phyloP scores from a whole-genome alignment of 805 yeast species.

The Peterozyma toletana region DNA sequence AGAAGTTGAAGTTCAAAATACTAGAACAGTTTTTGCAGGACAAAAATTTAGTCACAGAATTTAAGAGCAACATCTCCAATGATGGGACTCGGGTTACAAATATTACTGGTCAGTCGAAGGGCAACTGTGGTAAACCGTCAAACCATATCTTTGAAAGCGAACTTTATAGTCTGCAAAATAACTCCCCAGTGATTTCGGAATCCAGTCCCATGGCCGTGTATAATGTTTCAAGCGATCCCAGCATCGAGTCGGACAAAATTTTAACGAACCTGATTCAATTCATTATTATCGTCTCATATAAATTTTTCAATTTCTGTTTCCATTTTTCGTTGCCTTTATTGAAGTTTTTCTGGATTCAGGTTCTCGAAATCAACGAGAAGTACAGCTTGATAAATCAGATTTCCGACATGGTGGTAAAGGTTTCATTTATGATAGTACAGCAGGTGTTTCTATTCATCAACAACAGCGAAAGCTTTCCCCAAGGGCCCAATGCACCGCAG shows the following conservation, averaged over 20 bases:
- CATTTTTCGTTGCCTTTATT: constrained; percentile 1
- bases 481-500: no score
- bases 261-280: constrained; percentile 1
- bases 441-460: constrained; percentile 2
- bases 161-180: no score
- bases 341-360: constrained; percentile 1
- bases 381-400: constrained; percentile 1
- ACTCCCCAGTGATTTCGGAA: no score
- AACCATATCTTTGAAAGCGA: no score
- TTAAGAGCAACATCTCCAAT: constrained; percentile 1
- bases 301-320: neutral
- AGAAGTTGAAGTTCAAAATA: constrained; percentile 11
- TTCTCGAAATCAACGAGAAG: constrained; percentile 2
- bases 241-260: no score
- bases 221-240: no score
- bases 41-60: constrained; percentile 9
- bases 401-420: neutral
- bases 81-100: no score
- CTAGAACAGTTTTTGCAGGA: constrained; percentile 14
- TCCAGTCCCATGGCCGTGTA: no score
- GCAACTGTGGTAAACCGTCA: no score
- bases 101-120: no score
- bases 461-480: neutral
- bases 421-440: constrained; percentile 1
- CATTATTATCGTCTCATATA: neutral